Evolutionary conservation across 2,329 filamentous ascomycete species (phyloP), one percentile per base, ranked within the genome.

Genomic region (Penicillium sp.): DNA sequence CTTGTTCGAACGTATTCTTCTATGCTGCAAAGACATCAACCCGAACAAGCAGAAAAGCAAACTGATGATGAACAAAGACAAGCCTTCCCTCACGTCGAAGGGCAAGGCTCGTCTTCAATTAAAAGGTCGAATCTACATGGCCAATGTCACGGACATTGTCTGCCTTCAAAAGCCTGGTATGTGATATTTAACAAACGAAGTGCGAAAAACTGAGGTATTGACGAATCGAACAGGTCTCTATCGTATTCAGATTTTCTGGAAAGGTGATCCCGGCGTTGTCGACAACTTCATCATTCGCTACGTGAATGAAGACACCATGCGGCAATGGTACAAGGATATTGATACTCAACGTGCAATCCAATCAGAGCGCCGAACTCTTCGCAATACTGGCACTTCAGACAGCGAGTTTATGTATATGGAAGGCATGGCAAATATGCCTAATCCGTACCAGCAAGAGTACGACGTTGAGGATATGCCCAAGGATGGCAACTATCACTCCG

Each of bases 121-220:
- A 34, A 99, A 99, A 78, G 95, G 95, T 41, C 88, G 95, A 54
- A 99, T 99, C 70, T 98, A 97, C 79, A 98, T 99, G 93, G 92
- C 93, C 67, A 99, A 99, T 72, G 94, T 99, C 56, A 98, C 93
- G 41, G 92, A 97, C 75, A 89, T 96, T n/a, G 82, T 96, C 43
- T 93, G 90, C 17, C 82, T 95, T 60, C 88, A 89, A 52, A 96
- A 93, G 76, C 91, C 92, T 77, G 92, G 93, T 96, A 85, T 73
- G 85, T 55, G 37, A n/a, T 73, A 31, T 49, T 15, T n/a, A 17
- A 55, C 14, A 12, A 17, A 7, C 5, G 25, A 14, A 17, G 17
- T 10, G n/a, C 10, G 5, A n/a, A 20, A 14, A 35, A n/a, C 20
- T 12, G n/a, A 11, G 22, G 14, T 20, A 37, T 39, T 55, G 31